phyloP scores from a whole-genome alignment of 805 yeast species.

The Schwanniomyces occidentalis region DNA sequence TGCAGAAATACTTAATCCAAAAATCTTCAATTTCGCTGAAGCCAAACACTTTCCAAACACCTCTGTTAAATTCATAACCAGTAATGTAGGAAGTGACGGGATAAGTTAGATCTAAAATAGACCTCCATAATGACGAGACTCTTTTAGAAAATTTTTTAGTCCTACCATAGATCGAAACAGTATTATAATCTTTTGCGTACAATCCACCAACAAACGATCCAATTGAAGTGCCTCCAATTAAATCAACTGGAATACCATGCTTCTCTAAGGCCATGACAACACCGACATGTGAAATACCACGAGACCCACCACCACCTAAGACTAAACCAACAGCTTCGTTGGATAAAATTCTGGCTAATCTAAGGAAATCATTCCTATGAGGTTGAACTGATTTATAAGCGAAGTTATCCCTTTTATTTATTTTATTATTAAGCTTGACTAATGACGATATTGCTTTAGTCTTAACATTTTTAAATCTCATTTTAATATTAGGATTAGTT shows the following conservation, averaged over 20 bases:
- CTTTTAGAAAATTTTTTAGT: constrained; percentile 84
- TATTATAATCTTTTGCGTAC: constrained; percentile 88
- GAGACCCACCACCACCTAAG: constrained; percentile 96
- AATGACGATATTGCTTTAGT: constrained; percentile 29
- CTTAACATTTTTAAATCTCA: constrained; percentile 32
- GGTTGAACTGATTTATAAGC: constrained; percentile 38
- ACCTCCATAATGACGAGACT: constrained; percentile 83
- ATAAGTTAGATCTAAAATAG: constrained; percentile 79
- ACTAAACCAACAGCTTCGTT: constrained; percentile 95
- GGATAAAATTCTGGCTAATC: constrained; percentile 85
- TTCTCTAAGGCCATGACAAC: constrained; percentile 88
- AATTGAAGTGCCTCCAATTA: constrained; percentile 94
- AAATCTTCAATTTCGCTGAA: constrained; percentile 92
- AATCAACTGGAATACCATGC: constrained; percentile 88
- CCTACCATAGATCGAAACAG: constrained; percentile 88
- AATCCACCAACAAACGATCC: constrained; percentile 96
- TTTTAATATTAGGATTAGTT: constrained; percentile 34
- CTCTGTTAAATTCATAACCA: constrained; percentile 95
- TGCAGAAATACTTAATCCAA: constrained; percentile 86
- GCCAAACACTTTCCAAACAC: constrained; percentile 96
- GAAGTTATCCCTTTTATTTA: constrained; percentile 18
- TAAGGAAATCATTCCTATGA: constrained; percentile 84
- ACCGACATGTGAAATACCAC: constrained; percentile 92
- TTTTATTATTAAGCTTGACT: constrained; percentile 22
- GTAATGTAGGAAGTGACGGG: constrained; percentile 95